These are phyloP conservation scores for Gaertneriomyces semiglobifer DNA, from an alignment of 192 early-diverging fungal genomes.

Conservation along the genomic window DNA sequence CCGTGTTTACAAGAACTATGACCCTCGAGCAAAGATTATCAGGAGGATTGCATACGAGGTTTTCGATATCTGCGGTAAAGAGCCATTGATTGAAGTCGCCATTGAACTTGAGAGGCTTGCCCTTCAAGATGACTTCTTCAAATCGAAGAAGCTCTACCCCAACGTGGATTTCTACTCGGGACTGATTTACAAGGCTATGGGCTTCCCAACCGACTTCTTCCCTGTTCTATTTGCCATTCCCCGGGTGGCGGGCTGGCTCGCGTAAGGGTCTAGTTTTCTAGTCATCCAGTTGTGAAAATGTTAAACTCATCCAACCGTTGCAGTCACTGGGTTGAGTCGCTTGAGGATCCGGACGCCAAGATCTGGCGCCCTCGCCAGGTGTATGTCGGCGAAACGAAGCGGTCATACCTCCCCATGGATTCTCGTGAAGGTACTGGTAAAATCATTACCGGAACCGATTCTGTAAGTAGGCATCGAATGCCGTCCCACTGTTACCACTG, in stretches of 20 bases:
- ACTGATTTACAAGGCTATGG: conserved; percentile 63
- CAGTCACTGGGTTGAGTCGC: conserved; percentile 56
- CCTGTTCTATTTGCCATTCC: conserved; percentile 62
- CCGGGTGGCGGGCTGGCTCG: conserved; percentile 57
- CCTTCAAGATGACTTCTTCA: conserved; percentile 57
- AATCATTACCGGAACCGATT: conserved; percentile 7
- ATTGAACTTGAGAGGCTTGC: conserved; percentile 58
- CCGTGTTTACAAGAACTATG: conserved; percentile 60
- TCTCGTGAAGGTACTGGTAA: conserved; percentile 6
- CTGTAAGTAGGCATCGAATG: conserved; percentile 9
- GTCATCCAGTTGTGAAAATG: background rate
- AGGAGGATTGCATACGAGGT: conserved; percentile 58
- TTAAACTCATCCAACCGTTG: background rate
- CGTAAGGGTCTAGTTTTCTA: conserved; percentile 19
- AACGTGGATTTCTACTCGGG: conserved; percentile 58
- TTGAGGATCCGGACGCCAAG: conserved; percentile 53
- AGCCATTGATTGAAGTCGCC: conserved; percentile 62
- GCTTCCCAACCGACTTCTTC: conserved; percentile 69
- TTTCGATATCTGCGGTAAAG: conserved; percentile 58
- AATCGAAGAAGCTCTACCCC: conserved; percentile 58
- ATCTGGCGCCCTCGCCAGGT: conserved; percentile 66
- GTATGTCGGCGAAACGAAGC: conserved; percentile 47
- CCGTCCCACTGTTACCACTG: background rate
- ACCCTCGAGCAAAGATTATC: conserved; percentile 60
- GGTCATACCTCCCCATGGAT: conserved; percentile 43